Evolutionary conservation across 139 green algal genomes (phyloP).

Genomic region (Deuterostichococcus epilithicus): DNA sequence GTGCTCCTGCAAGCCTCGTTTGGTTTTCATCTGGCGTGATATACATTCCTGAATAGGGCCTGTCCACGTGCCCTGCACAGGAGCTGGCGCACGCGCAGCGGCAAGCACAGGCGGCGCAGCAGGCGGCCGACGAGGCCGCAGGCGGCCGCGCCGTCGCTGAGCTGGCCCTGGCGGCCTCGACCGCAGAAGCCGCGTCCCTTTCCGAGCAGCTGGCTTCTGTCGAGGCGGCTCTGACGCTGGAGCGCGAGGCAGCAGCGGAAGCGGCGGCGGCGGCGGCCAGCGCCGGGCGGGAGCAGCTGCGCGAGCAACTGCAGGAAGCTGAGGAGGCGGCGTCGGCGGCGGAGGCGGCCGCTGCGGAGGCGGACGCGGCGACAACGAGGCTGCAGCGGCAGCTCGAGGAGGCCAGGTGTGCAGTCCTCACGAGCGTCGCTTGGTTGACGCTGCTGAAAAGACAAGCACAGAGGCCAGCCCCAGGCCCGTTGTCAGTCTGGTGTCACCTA

Average conservation of each 20-base stretch:
- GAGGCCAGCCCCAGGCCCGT: no score
- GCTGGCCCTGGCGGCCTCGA: constrained; percentile 4
- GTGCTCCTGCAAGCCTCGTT: neutral
- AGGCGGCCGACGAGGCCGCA: neutral
- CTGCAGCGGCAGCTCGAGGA: constrained; percentile 9
- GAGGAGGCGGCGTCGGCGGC: neutral
- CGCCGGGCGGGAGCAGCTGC: neutral
- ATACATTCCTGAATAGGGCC: neutral
- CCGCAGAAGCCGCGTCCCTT: constrained; percentile 5
- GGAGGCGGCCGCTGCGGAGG: neutral
- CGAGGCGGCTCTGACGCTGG: constrained; percentile 8
- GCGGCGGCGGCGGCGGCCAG: neutral
- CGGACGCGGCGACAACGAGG: constrained; percentile 8
- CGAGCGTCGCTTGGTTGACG: neutral
- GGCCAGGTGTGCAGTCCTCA: neutral
- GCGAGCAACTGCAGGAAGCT: neutral
- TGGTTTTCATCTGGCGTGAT: neutral
- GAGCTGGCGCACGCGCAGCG: neutral
- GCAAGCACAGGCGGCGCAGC: neutral
- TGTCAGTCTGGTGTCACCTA: no score
- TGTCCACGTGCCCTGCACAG: neutral
- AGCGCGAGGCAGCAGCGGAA: neutral
- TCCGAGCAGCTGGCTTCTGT: constrained; percentile 4
- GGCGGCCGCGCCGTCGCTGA: constrained; percentile 1
- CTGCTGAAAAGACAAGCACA: no score